Base-by-base conservation (phyloP, 2,329 filamentous ascomycete genomes). In the Colletotrichum lentis region DNA sequence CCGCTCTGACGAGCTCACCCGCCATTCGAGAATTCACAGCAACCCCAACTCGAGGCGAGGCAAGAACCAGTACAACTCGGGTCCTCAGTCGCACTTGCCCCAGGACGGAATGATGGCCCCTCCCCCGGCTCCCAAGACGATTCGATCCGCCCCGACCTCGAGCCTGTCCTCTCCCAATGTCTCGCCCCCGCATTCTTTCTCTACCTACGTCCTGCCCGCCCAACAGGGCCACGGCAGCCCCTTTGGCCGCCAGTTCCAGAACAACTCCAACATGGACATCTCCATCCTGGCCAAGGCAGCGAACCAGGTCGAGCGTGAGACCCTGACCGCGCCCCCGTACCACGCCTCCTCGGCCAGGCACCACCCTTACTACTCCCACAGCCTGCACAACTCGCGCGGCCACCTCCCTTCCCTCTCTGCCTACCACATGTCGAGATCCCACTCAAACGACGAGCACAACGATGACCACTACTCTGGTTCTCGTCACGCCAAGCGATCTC, bases 11-110 rank as follows among this genome's bases (percentile, higher is more conserved):
- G 95, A 99, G 82, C 86, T 99, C 73, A 99, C 96, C 70, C 90
- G 95, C 70, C 95, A 99, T 82, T 97, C 95, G 78, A 89, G 95
- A 79, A 99, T 99, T 83, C 95, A 99, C 87, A 97, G 93, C 88
- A 99, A 98, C 82, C 95, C 96, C 67, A 98, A 98, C 85, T 97
- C 94, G 66, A 87, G 96, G 77, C 86, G 95, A 76, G 94, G 93
- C 72, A 96, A 97, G 85, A 97, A 97, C 43, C 77, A 79, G 71
- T 76, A 77, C 65, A 77, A 78, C 72, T 73, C 63, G 49, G 68
- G 68, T 52, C 68, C 68, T 39, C 76, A 79, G 65, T 81, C 82
- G 62, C 80, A 82, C 64, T 79, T 86, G 73, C 81, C 82, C 70
- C 80, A 81, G 78, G 79, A 89, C 80, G 84, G 82, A 73, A 91